phyloP scores from a whole-genome alignment of 192 early-diverging fungal genomes.

The Coemansia sp. region DNA sequence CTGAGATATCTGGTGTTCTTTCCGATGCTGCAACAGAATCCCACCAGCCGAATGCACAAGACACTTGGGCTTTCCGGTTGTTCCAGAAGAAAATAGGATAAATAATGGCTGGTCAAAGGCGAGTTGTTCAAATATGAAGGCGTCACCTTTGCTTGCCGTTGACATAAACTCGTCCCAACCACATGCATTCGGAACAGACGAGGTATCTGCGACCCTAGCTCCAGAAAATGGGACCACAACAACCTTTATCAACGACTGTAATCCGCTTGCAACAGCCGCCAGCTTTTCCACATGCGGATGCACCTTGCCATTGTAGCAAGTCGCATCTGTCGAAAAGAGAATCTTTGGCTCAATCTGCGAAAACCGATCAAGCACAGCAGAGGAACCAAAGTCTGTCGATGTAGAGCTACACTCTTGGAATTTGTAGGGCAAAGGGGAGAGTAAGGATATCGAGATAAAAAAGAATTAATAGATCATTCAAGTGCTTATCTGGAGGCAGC shows the following conservation, averaged over 20 bases:
- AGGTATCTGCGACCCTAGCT: slow-evolving; percentile 19
- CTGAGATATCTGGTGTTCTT: slow-evolving; percentile 91
- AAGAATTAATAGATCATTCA: neutral
- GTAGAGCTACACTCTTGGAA: slow-evolving; percentile 59
- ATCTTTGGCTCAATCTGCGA: slow-evolving; percentile 88
- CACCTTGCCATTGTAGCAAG: slow-evolving; percentile 89
- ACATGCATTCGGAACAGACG: slow-evolving; percentile 29
- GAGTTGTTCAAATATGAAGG: slow-evolving; percentile 77
- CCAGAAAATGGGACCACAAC: slow-evolving; percentile 78
- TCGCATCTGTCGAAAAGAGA: slow-evolving; percentile 86
- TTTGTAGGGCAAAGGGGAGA: too few species aligned
- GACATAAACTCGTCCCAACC: slow-evolving; percentile 61
- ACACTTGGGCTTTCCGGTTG: slow-evolving; percentile 95
- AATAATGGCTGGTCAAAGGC: slow-evolving; percentile 90
- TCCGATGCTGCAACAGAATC: slow-evolving; percentile 86
- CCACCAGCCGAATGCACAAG: slow-evolving; percentile 93
- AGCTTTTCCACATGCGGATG: slow-evolving; percentile 79
- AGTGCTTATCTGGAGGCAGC: neutral
- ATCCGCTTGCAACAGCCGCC: slow-evolving; percentile 64
- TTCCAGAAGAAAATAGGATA: slow-evolving; percentile 93
- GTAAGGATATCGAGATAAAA: neutral
- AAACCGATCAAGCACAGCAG: slow-evolving; percentile 91
- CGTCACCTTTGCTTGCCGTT: slow-evolving; percentile 18
- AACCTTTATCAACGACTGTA: slow-evolving; percentile 70
- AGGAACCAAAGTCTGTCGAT: slow-evolving; percentile 91